phyloP scores from a whole-genome alignment of 768 basidiomycete genomes.

The Russula foetens region DNA sequence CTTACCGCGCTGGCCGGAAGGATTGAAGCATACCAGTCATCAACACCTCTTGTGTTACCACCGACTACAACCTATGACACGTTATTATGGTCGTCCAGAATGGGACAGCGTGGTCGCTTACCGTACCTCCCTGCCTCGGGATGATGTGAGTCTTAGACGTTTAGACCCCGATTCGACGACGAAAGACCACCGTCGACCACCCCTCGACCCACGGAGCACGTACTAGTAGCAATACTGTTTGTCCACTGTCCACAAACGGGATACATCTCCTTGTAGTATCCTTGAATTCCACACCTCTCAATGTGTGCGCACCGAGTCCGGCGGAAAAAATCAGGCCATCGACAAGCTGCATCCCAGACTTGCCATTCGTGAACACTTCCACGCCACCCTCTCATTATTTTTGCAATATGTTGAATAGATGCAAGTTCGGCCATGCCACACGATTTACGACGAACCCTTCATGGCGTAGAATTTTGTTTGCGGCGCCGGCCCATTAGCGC shows the following conservation, averaged over 20 bases:
- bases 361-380: too few relatives aligned
- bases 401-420: too few relatives aligned
- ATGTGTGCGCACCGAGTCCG: too few relatives aligned
- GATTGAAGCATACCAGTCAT: slow-evolving; percentile 48
- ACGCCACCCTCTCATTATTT: too few relatives aligned
- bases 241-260: slow-evolving; percentile 40
- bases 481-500: too few relatives aligned
- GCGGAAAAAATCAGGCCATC: too few relatives aligned
- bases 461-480: slow-evolving; percentile 55
- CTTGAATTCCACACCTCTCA: too few relatives aligned
- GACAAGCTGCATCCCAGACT: too few relatives aligned
- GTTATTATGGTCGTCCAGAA: neutral
- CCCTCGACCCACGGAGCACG: slow-evolving; percentile 45
- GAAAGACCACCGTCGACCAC: slow-evolving; percentile 43
- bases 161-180: slow-evolving; percentile 30
- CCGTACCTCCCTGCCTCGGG: too few relatives aligned
- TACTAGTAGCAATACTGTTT: slow-evolving; percentile 36
- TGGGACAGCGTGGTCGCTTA: slow-evolving; percentile 19
- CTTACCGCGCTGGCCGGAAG: neutral
- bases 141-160: slow-evolving; percentile 4
- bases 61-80: slow-evolving; percentile 44
- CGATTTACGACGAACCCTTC: slow-evolving; percentile 24
- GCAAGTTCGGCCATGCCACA: neutral
- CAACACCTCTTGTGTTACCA: slow-evolving; percentile 42
- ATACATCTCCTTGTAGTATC: slow-evolving; percentile 26